Base-by-base conservation (phyloP, 306 rosid genomes). In the Medicago ruthenica region DNA sequence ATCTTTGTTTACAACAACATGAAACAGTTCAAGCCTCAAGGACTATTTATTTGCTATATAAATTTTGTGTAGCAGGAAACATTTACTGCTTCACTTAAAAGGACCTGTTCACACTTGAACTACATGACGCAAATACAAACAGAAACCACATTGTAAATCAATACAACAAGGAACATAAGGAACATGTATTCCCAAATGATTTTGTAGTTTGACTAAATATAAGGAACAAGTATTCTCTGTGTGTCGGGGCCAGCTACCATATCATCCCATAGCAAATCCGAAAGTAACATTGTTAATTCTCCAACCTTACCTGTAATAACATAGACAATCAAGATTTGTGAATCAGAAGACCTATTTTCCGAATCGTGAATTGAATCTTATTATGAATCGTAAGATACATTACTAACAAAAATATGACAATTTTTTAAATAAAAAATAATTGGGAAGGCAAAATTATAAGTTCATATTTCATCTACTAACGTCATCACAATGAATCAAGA, bases 241-340 rank as follows among this genome's bases (percentile, higher is more conserved):
- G 81, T 80, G 69, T 78, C 88, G 4, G 93, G 84, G 24, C 97
- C 99, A 4, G 89, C 84, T 37, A 83, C 84, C 98, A 95, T 92
- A 75, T 95, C 96, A 13, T 88, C 79, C 96, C 97, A 90, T 61
- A 95, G 78, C 79, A 95, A 85, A 86, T 95, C 82, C 0, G 97
- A 89, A 15, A 95, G 88, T 2, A 77, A 80, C 97, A 92, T 87
- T 22, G 97, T 90, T 83, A 92, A 50, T 73, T 89, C 93, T 70
- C 99, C 99, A 17, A 89, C 93, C 14, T 13, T 83, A 48, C 97
- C 97, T 95, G 96, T 66, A 18, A 71, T 41, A 42, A 76, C 21
- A 27, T 12, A 58, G 69, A 47, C 27, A 61, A 45, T 45, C 51
- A 13, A 45, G 51, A 13, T 45, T 45, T 11, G n/a, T 12, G n/a